Percentiles rank a stretch among this genome's conserved stretches.
Evolutionary conservation across 768 basidiomycete genomes (phyloP).

Genomic region (Trichaptum fuscoviolaceum): DNA sequence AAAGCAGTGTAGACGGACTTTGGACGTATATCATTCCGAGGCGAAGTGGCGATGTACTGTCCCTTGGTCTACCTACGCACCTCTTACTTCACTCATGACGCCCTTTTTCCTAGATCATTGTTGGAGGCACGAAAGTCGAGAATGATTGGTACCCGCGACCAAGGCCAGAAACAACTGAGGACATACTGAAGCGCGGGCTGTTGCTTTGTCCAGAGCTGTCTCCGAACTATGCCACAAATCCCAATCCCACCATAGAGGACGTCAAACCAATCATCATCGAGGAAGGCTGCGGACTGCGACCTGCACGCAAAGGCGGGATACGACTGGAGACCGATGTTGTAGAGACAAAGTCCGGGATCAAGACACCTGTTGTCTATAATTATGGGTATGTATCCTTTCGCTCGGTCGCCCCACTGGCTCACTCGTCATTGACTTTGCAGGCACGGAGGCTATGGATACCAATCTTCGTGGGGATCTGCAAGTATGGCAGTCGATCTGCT

Average conservation of each 20-base stretch:
- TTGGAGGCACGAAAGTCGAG: constrained; percentile 53
- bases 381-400: constrained; percentile 47
- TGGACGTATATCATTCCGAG: constrained; percentile 66
- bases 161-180: constrained; percentile 54
- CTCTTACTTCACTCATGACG: background rate
- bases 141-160: constrained; percentile 71
- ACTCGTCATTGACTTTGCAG: constrained; percentile 24
- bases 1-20: constrained; percentile 33
- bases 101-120: constrained; percentile 34
- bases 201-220: constrained; percentile 29
- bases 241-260: constrained; percentile 32
- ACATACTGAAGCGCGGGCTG: constrained; percentile 51
- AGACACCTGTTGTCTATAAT: constrained; percentile 53
- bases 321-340: constrained; percentile 47
- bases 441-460: constrained; percentile 60
- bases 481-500: constrained; percentile 41
- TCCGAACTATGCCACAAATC: constrained; percentile 19
- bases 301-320: constrained; percentile 63
- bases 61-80: background rate
- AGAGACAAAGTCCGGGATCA: constrained; percentile 22
- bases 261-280: constrained; percentile 33
- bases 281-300: constrained; percentile 56
- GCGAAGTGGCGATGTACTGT: constrained; percentile 47
- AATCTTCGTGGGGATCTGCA: constrained; percentile 63
- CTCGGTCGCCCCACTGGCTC: background rate